Percentiles rank a stretch among this genome's conserved stretches.
Evolutionary conservation across 352 stramenopile genomes (phyloP).

Genomic region (Globisporangium orthogonon): DNA sequence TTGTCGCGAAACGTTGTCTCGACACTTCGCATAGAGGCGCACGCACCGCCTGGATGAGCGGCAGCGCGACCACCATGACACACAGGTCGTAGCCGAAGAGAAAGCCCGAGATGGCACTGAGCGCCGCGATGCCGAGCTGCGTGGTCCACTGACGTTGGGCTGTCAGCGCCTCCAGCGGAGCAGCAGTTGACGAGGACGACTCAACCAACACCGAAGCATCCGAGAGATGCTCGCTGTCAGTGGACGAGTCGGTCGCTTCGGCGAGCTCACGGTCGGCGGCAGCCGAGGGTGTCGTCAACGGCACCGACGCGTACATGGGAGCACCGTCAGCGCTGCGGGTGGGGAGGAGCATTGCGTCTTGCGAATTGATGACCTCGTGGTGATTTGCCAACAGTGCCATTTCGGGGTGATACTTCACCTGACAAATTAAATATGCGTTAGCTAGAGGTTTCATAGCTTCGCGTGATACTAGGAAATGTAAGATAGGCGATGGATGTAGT

Average conservation of each 20-base stretch:
- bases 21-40: neutral
- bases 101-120: constrained; percentile 66
- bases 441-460: no score
- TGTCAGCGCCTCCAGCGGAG: neutral
- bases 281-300: constrained; percentile 5
- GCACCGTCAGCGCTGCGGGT: neutral
- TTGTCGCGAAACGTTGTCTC: neutral
- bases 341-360: no score
- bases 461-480: no score
- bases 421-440: no score
- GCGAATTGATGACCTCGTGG: no score
- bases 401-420: no score
- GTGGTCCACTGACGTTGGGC: constrained; percentile 9
- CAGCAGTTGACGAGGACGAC: neutral
- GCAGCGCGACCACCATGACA: constrained; percentile 67
- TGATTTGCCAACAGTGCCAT: no score
- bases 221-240: constrained; percentile 6
- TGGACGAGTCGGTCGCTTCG: neutral
- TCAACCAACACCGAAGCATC: neutral
- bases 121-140: constrained; percentile 43
- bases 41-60: constrained; percentile 47
- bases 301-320: constrained; percentile 5
- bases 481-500: no score
- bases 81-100: constrained; percentile 74
- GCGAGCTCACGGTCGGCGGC: neutral